Evolutionary conservation across 768 basidiomycete genomes (phyloP).

Genomic region (Pleurotus giganteus): DNA sequence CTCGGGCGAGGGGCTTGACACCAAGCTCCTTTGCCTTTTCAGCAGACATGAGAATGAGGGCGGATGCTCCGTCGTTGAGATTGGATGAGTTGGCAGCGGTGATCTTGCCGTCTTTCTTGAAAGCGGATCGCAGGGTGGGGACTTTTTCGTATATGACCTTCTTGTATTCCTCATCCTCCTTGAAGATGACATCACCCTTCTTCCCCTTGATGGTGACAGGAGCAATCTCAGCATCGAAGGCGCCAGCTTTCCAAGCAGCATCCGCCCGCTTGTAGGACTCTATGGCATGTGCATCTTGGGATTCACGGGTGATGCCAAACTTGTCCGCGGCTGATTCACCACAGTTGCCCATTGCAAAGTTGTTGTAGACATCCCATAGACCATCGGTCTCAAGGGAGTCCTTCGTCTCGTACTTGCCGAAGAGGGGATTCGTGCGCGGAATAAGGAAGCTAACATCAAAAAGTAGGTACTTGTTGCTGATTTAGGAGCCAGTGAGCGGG

Average conservation of each 20-base stretch:
- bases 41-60: conserved; percentile 91
- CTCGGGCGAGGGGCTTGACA: conserved; percentile 88
- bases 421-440: conserved; percentile 76
- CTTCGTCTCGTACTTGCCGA: conserved; percentile 84
- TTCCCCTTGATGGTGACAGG: conserved; percentile 90
- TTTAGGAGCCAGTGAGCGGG: conserved; percentile 3
- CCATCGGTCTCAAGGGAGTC: conserved; percentile 93
- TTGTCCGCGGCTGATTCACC: conserved; percentile 85
- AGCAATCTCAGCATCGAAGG: conserved; percentile 84
- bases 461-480: conserved; percentile 8
- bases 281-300: conserved; percentile 88
- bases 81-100: conserved; percentile 97
- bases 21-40: conserved; percentile 91
- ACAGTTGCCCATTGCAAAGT: conserved; percentile 98
- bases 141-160: conserved; percentile 94
- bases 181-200: conserved; percentile 87
- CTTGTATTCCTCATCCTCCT: conserved; percentile 98
- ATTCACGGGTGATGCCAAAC: conserved; percentile 79
- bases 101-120: conserved; percentile 86
- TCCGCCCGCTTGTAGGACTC: conserved; percentile 95
- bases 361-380: conserved; percentile 96
- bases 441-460: conserved; percentile 76
- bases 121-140: conserved; percentile 82
- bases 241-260: conserved; percentile 84
- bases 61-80: conserved; percentile 95